Conservation (phyloP, 1,284 basidiomycete species). For the Hemileia vastatrix region DNA sequence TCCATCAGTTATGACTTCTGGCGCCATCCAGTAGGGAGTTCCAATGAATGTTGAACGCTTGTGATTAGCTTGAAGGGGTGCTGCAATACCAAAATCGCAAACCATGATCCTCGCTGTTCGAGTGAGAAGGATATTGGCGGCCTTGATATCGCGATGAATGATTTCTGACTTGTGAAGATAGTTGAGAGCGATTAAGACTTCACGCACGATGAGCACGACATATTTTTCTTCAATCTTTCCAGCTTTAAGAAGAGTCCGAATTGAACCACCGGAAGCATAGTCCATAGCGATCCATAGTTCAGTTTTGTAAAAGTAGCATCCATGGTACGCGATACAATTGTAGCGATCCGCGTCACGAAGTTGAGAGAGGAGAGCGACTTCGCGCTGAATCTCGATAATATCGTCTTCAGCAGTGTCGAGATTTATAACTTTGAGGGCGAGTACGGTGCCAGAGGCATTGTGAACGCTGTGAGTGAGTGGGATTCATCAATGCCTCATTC, state of each 20-base stretch:
- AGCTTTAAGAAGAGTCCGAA: conserved; percentile 70
- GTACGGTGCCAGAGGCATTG: conserved; percentile 68
- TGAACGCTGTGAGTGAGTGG: conserved; percentile 52
- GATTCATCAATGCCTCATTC: too few species aligned
- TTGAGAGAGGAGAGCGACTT: conserved; percentile 84
- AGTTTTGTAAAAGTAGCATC: conserved; percentile 85
- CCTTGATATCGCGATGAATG: conserved; percentile 94
- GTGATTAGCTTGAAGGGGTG: conserved; percentile 74
- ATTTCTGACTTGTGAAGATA: conserved; percentile 89
- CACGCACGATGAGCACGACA: conserved; percentile 75
- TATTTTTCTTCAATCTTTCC: conserved; percentile 77
- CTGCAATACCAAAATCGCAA: conserved; percentile 94
- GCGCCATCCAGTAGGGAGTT: conserved; percentile 98
- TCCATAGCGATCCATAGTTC: conserved; percentile 99
- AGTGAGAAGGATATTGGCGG: conserved; percentile 86
- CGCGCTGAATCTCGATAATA: conserved; percentile 89
- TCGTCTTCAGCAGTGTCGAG: conserved; percentile 95
- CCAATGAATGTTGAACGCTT: conserved; percentile 92
- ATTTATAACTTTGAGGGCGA: conserved; percentile 96
- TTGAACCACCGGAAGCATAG: conserved; percentile 87
- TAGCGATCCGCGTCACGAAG: conserved; percentile 63
- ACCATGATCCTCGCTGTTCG: conserved; percentile 78
- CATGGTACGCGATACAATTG: conserved; percentile 93
- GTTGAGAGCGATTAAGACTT: conserved; percentile 71
- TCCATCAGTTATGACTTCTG: conserved; percentile 81